phyloP scores from a whole-genome alignment of 2,329 filamentous ascomycete species.

The Peltaster fructicola region DNA sequence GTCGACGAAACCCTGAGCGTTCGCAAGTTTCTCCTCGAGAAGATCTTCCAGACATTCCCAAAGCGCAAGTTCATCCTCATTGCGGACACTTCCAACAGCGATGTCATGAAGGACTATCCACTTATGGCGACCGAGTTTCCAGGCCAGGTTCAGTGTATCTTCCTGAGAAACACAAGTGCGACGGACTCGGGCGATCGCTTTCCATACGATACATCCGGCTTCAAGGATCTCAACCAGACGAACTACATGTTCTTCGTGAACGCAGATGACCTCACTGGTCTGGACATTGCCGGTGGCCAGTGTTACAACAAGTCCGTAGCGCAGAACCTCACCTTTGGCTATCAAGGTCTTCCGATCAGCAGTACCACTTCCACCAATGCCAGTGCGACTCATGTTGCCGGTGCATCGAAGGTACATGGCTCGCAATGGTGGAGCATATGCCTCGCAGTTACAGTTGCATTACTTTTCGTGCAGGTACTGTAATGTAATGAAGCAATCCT shows the following conservation, averaged over 20 bases:
- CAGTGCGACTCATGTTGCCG: no score
- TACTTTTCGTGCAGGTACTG: no score
- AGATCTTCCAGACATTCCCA: slow-evolving; percentile 59
- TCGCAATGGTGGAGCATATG: no score
- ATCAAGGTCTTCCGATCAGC: slow-evolving; percentile 32
- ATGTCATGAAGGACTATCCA: slow-evolving; percentile 43
- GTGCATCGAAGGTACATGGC: no score
- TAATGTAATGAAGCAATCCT: no score
- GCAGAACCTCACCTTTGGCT: slow-evolving; percentile 56
- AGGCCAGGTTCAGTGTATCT: slow-evolving; percentile 58
- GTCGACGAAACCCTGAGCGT: slow-evolving; percentile 53
- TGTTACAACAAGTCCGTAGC: slow-evolving; percentile 47
- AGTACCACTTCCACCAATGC: no score
- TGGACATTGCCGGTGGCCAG: slow-evolving; percentile 50
- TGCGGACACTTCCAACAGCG: slow-evolving; percentile 59
- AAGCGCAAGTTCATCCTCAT: slow-evolving; percentile 57
- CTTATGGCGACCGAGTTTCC: slow-evolving; percentile 48
- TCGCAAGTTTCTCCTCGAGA: slow-evolving; percentile 50
- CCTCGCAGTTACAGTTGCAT: no score
- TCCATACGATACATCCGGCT: slow-evolving; percentile 58
- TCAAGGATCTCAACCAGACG: slow-evolving; percentile 46
- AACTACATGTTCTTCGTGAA: slow-evolving; percentile 67
- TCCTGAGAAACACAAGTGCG: slow-evolving; percentile 54
- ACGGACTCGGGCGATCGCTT: slow-evolving; percentile 49
- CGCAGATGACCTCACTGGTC: slow-evolving; percentile 46